A percentile compares a stretch with the other conserved stretches of the same genome.
Evolutionary conservation across 805 yeast species (phyloP).

Genomic region (Jamesozyma gamospora): DNA sequence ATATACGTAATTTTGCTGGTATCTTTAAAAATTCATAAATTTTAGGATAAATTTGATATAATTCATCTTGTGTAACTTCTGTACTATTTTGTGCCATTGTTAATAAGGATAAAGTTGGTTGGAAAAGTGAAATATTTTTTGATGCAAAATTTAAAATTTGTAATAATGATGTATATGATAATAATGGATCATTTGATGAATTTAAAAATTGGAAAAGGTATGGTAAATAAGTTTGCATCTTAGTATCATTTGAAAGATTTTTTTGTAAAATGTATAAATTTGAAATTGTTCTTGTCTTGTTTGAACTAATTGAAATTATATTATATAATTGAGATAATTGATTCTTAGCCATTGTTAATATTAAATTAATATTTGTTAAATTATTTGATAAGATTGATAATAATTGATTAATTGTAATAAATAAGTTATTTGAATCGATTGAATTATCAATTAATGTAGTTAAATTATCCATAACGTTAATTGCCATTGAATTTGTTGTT

Average conservation of each 20-base stretch:
- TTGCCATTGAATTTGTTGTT: slow-evolving; percentile 17
- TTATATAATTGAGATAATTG: too few relatives aligned
- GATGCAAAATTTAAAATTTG: slow-evolving; percentile 19
- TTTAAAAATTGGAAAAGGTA: slow-evolving; percentile 15
- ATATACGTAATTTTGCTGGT: slow-evolving; percentile 22
- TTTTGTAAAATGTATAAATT: slow-evolving; percentile 14
- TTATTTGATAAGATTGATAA: slow-evolving; percentile 3
- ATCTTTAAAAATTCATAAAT: slow-evolving; percentile 20
- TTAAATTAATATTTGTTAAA: too few relatives aligned
- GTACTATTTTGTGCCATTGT: slow-evolving; percentile 8
- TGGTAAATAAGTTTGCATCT: slow-evolving; percentile 14
- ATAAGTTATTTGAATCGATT: slow-evolving; percentile 7
- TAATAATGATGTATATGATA: slow-evolving; percentile 17
- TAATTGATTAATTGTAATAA: slow-evolving; percentile 12
- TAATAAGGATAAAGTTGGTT: slow-evolving; percentile 17
- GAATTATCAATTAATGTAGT: slow-evolving; percentile 11
- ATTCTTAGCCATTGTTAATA: too few relatives aligned
- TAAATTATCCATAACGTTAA: slow-evolving; percentile 14
- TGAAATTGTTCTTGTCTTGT: slow-evolving; percentile 14
- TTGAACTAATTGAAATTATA: slow-evolving; percentile 14
- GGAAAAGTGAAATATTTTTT: slow-evolving; percentile 11
- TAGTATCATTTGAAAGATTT: slow-evolving; percentile 8
- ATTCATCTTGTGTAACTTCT: slow-evolving; percentile 13
- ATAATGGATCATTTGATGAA: slow-evolving; percentile 18
- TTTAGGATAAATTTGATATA: slow-evolving; percentile 18